Percentiles rank a stretch among this genome's conserved stretches.
Conservation (phyloP, 345 rosid genomes). For the Angophora floribunda region DNA sequence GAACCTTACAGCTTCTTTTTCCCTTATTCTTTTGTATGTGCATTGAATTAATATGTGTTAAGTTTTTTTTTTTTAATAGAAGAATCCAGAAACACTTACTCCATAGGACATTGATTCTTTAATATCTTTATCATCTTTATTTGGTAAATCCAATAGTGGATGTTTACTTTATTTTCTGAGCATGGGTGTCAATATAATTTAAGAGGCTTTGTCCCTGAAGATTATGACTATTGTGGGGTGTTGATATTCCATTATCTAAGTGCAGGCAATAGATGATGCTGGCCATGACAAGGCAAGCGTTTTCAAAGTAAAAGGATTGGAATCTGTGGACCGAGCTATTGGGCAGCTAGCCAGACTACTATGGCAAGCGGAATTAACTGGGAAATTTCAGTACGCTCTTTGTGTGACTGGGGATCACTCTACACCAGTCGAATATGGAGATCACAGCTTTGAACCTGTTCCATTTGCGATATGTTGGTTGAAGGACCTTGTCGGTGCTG, state of each 20-base stretch:
- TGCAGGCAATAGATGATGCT: conserved; percentile 94
- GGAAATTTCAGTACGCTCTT: conserved; percentile 52
- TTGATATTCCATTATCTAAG: background rate
- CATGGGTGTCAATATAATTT: background rate
- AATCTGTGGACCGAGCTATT: conserved; percentile 77
- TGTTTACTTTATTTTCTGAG: background rate
- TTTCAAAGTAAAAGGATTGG: conserved; percentile 78
- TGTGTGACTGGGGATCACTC: conserved; percentile 96
- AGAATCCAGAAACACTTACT: background rate
- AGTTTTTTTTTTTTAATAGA: background rate
- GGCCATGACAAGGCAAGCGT: conserved; percentile 91
- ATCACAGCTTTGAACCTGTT: conserved; percentile 93
- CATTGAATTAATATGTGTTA: background rate
- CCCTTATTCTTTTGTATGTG: background rate
- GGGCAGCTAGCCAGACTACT: conserved; percentile 81
- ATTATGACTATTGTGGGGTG: background rate
- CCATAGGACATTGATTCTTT: background rate
- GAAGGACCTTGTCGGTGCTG: conserved; percentile 57
- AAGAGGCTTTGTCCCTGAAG: background rate
- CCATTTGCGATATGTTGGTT: conserved; percentile 71
- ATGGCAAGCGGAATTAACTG: conserved; percentile 61
- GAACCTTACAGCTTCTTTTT: background rate
- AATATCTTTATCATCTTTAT: background rate
- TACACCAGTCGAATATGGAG: conserved; percentile 94
- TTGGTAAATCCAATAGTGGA: background rate